These are phyloP conservation scores for Endocarpon pusillum DNA, from an alignment of 495 filamentous ascomycete genomes.

Conservation along the genomic window DNA sequence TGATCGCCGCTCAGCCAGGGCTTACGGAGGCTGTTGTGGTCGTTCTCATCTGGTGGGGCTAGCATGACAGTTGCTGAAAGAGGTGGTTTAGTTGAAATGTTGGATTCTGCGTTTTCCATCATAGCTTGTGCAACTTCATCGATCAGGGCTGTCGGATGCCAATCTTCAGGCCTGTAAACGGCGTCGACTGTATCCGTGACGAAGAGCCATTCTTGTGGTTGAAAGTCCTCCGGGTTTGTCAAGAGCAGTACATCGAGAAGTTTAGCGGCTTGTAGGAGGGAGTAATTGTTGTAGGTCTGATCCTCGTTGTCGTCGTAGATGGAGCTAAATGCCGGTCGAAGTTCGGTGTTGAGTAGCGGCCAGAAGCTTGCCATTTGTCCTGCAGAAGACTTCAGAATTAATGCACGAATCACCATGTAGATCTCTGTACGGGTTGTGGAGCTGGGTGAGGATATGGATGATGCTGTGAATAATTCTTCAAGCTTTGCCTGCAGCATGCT, in stretches of 20 bases:
- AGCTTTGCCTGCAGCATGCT: slow-evolving; percentile 62
- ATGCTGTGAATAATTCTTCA: slow-evolving; percentile 73
- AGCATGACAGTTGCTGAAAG: slow-evolving; percentile 2
- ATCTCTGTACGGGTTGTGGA: slow-evolving; percentile 76
- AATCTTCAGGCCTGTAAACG: slow-evolving; percentile 64
- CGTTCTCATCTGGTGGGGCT: too few species aligned
- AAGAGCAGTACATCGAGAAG: slow-evolving; percentile 72
- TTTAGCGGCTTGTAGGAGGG: slow-evolving; percentile 79
- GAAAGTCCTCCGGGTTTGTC: slow-evolving; percentile 87
- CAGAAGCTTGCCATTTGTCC: slow-evolving; percentile 69
- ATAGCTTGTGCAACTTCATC: slow-evolving; percentile 77
- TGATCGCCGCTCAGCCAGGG: slow-evolving; percentile 27
- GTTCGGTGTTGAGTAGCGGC: slow-evolving; percentile 76
- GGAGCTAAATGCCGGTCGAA: slow-evolving; percentile 67
- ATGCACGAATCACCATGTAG: slow-evolving; percentile 71
- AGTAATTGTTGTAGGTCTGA: slow-evolving; percentile 58
- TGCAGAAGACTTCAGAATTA: slow-evolving; percentile 57
- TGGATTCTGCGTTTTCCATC: slow-evolving; percentile 24
- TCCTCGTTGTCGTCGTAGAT: slow-evolving; percentile 50
- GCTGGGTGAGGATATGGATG: slow-evolving; percentile 76
- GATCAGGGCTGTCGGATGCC: slow-evolving; percentile 57
- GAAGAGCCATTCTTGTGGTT: slow-evolving; percentile 90
- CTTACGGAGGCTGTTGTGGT: slow-evolving; percentile 16
- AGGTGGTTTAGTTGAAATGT: slow-evolving; percentile 4
- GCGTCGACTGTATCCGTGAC: slow-evolving; percentile 94